Evolutionary conservation across 1,139 yeast genomes (phyloP), one percentile per base, ranked within the genome.

Genomic region (Diutina siamensis): DNA sequence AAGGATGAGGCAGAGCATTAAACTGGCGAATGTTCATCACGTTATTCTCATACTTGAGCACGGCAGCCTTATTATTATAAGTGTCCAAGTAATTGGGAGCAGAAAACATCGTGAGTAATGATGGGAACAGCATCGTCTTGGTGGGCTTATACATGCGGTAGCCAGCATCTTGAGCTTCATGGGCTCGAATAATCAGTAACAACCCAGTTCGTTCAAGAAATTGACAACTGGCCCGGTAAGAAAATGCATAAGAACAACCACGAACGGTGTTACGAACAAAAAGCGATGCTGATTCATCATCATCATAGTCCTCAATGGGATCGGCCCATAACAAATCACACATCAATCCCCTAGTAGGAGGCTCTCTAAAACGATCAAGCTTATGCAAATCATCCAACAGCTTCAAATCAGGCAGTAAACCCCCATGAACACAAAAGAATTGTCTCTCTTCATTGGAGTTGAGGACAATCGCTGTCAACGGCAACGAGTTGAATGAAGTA

Each of bases 111-210:
- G 97, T 89, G 62, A 92, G 76, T 44, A 92, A 74, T 18, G 94
- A 80, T 2, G 97, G 97, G 62, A 92, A 92, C n/a, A 94, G 95
- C 59, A 89, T 82, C 17, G 86, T 74, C 52, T 79, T 76, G 2
- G 96, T 87, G 54, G 87, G 77, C 54, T 83, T 83, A 65, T 92
- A 92, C 84, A 94, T 92, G 60, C 97, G 71, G 64, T 88, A 92
- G 25, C 98, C 98, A 15, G 94, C 94, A 63, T 92, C 97, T 62
- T 92, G 98, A 1, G 97, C 97, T 63, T 92, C 97, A 61, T 92
- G 98, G 1, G 97, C 98, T 50, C 98, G 73, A 46, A 92, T 88
- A 36, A 92, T 78, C 12, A 92, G 83, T 44, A 92, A 66, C 45
- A 92, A 66, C 28, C 87, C 85, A 41, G 89, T 92, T 49, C 80